phyloP scores from a whole-genome alignment of 2,329 filamentous ascomycete species.

The Claviceps paspali region DNA sequence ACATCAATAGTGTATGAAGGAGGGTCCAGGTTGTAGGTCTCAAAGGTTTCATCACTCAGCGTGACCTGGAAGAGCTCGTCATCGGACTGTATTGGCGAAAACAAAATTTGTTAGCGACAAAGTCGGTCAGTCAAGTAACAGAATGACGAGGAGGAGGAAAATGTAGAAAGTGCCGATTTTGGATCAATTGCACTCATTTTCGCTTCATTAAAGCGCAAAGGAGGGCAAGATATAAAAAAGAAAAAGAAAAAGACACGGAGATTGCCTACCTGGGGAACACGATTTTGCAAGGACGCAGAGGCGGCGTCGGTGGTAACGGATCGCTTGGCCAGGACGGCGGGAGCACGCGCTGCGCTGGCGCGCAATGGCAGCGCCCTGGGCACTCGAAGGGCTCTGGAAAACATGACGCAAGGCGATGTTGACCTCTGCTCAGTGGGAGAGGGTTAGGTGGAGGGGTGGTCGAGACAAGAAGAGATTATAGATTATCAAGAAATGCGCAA shows the following conservation, averaged over 20 bases:
- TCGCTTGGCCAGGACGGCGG: conserved; percentile 41
- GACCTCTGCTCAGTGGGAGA: conserved; percentile 14
- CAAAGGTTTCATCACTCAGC: conserved; percentile 96
- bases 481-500: too few relatives aligned
- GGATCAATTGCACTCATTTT: too few relatives aligned
- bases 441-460: conserved; percentile 5
- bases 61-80: conserved; percentile 84
- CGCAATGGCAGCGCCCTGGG: conserved; percentile 45
- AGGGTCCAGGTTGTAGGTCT: conserved; percentile 97
- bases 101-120: conserved; percentile 8
- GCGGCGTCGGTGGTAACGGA: conserved; percentile 92
- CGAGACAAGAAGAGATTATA: conserved; percentile 13
- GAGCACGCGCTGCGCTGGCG: conserved; percentile 25
- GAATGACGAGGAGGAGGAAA: too few relatives aligned
- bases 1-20: conserved; percentile 83
- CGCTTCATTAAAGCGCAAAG: not conserved
- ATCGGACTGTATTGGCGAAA: conserved; percentile 49
- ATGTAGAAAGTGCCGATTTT: too few relatives aligned
- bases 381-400: conserved; percentile 53
- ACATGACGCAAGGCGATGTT: conserved; percentile 35
- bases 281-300: conserved; percentile 74
- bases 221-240: not conserved
- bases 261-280: conserved; percentile 35
- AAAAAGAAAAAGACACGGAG: too few relatives aligned
- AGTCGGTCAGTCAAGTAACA: not conserved